Conservation (phyloP, 2,329 filamentous ascomycete species). For the Teratosphaeria zuluensis region DNA sequence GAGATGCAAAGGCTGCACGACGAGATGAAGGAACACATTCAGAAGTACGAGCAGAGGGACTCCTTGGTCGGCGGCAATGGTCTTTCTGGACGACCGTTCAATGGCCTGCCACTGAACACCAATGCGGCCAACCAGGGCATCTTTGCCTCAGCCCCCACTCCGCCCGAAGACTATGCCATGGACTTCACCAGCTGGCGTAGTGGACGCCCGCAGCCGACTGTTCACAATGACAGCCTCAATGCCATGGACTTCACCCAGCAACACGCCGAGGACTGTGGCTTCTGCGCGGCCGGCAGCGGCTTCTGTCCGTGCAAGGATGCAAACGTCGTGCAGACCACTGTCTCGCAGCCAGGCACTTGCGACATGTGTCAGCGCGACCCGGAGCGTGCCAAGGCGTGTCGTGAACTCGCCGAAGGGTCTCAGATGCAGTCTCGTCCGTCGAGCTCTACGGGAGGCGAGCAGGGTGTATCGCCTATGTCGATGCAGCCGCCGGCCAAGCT, state of each 20-base stretch:
- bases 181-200: conserved; percentile 13
- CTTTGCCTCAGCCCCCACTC: conserved; percentile 5
- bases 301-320: conserved; percentile 13
- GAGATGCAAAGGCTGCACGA: neutral
- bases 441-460: neutral
- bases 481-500: neutral
- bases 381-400: conserved; percentile 16
- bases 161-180: conserved; percentile 8
- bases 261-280: conserved; percentile 14
- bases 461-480: neutral
- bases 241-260: conserved; percentile 10
- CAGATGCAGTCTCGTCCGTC: neutral
- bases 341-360: conserved; percentile 19
- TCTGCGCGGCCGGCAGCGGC: conserved; percentile 19
- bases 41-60: neutral
- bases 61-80: neutral
- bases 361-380: conserved; percentile 19
- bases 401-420: conserved; percentile 3
- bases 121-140: neutral
- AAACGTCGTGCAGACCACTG: neutral
- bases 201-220: neutral
- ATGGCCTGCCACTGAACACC: neutral
- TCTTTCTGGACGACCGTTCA: neutral
- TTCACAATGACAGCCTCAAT: conserved; percentile 10
- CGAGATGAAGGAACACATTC: neutral